phyloP scores from a whole-genome alignment of 1,284 basidiomycete species.

The Sanghuangporus sanghuang region DNA sequence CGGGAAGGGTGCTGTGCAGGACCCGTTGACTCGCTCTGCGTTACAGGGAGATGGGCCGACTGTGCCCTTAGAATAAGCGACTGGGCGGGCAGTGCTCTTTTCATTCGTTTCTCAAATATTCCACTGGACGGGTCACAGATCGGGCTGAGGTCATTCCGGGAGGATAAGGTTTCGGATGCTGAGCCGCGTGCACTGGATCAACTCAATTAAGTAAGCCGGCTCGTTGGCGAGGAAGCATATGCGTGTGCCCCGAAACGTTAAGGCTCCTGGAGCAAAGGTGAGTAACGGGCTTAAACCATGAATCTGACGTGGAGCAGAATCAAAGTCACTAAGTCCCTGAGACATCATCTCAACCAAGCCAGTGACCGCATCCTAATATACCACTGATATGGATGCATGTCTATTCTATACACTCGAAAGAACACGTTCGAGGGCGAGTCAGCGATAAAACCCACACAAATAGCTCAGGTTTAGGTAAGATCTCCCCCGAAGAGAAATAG shows the following conservation, averaged over 20 bases:
- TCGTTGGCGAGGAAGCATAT: not conserved
- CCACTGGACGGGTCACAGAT: not conserved
- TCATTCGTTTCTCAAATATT: not conserved
- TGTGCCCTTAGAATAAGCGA: not conserved
- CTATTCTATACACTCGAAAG: not conserved
- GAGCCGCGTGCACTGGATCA: slow-evolving; percentile 1
- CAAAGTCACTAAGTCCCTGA: not conserved
- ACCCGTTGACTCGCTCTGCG: not conserved
- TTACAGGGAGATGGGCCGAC: not conserved
- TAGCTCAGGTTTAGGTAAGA: not conserved
- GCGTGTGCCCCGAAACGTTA: not conserved
- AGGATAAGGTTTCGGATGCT: not conserved
- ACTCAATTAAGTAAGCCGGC: not conserved
- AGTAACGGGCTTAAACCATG: not conserved
- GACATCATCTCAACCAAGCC: not conserved
- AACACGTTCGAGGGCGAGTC: not conserved
- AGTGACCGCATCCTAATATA: not conserved
- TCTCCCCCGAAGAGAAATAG: not conserved
- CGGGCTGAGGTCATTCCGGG: slow-evolving; percentile 3
- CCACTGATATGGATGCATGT: not conserved
- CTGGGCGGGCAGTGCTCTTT: not conserved
- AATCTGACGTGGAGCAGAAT: not conserved
- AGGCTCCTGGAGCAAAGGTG: not conserved
- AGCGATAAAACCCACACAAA: not conserved
- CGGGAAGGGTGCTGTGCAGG: not conserved